phyloP scores from a whole-genome alignment of 2,329 filamentous ascomycete genomes.

The Pseudocercospora musae region DNA sequence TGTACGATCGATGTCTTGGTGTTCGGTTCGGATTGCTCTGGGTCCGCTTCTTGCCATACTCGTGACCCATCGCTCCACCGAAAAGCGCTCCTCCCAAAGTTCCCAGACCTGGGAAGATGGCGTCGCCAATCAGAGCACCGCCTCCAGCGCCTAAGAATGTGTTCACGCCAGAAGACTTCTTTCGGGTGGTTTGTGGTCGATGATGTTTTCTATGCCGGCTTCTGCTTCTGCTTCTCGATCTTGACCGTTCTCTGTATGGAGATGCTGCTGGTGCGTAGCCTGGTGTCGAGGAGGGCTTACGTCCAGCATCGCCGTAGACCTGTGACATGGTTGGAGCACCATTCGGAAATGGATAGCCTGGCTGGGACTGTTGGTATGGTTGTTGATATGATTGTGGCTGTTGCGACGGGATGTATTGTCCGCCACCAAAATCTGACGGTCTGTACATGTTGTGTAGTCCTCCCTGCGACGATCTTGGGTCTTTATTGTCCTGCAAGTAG shows the following conservation, averaged over 20 bases:
- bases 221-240: constrained; percentile 13
- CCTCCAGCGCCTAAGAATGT: constrained; percentile 46
- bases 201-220: constrained; percentile 22
- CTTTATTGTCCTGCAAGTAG: constrained; percentile 16
- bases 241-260: constrained; percentile 15
- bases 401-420: constrained; percentile 1
- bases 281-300: constrained; percentile 15
- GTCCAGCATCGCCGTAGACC: constrained; percentile 14
- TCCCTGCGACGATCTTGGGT: constrained; percentile 11
- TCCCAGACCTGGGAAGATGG: constrained; percentile 45
- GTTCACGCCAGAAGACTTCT: constrained; percentile 29
- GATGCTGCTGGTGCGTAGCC: constrained; percentile 17
- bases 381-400: constrained; percentile 20
- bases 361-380: constrained; percentile 15
- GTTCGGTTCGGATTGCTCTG: constrained; percentile 18
- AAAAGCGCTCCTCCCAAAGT: constrained; percentile 40
- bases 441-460: constrained; percentile 13
- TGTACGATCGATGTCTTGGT: constrained; percentile 16
- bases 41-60: constrained; percentile 37
- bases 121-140: constrained; percentile 44
- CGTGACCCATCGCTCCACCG: constrained; percentile 43
- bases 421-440: constrained; percentile 11
- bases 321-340: constrained; percentile 16
- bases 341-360: constrained; percentile 11
- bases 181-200: constrained; percentile 14